Evolutionary conservation across 805 yeast species (phyloP).

Genomic region (Teunomyces stri): DNA sequence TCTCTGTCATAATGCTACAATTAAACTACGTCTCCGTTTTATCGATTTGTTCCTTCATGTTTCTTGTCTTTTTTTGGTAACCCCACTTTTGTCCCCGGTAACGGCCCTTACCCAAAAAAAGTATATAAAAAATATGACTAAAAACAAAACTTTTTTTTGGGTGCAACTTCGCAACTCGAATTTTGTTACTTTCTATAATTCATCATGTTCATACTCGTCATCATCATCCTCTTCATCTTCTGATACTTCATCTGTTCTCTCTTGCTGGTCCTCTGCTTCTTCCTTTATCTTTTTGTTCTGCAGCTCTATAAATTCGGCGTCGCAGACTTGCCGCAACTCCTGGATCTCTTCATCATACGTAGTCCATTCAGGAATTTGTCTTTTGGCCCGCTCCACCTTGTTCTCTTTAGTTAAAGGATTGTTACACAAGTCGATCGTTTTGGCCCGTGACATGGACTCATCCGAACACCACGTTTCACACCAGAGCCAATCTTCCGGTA

Average conservation of each 20-base stretch:
- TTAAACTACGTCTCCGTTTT: too few species aligned
- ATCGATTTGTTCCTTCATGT: too few species aligned
- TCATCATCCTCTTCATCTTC: background rate
- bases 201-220: conserved; percentile 8
- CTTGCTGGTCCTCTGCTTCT: conserved; percentile 1
- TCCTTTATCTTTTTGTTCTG: conserved; percentile 3
- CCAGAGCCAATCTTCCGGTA: conserved; percentile 88
- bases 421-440: conserved; percentile 79
- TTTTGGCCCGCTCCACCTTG: conserved; percentile 68
- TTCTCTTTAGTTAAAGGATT: conserved; percentile 82
- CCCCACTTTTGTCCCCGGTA: conserved; percentile 1
- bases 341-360: conserved; percentile 58
- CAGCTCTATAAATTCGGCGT: background rate
- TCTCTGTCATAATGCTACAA: background rate
- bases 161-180: conserved; percentile 1
- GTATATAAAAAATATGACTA: background rate
- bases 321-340: conserved; percentile 13
- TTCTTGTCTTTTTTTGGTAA: background rate
- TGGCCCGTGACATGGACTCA: conserved; percentile 57
- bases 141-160: background rate
- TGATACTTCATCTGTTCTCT: conserved; percentile 7
- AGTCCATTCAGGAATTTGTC: conserved; percentile 79
- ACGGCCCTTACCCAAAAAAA: conserved; percentile 2
- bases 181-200: background rate
- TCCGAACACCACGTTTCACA: conserved; percentile 91